A percentile compares a stretch with the other conserved stretches of the same genome.
These are phyloP conservation scores for Pythium diclinum DNA, from an alignment of 352 stramenopile species.

Conservation along the genomic window DNA sequence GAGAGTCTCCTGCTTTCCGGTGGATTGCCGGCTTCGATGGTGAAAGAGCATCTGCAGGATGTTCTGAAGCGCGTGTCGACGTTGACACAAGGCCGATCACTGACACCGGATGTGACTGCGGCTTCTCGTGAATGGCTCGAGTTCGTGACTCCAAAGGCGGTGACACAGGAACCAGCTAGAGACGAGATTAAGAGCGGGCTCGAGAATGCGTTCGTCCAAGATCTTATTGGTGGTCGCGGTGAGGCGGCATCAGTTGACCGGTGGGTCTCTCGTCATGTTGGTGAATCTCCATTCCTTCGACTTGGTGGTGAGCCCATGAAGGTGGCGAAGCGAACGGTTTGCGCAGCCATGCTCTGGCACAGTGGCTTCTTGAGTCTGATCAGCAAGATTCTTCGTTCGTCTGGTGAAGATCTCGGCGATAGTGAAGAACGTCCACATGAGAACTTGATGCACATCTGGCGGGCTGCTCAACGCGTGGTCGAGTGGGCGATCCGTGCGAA, in stretches of 20 bases:
- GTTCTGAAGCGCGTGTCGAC: slow-evolving; percentile 45
- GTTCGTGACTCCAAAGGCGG: slow-evolving; percentile 59
- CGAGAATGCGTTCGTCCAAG: slow-evolving; percentile 52
- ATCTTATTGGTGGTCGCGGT: slow-evolving; percentile 63
- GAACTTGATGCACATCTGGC: slow-evolving; percentile 91
- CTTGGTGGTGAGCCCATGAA: slow-evolving; percentile 85
- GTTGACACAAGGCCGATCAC: slow-evolving; percentile 29
- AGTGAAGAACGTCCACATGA: slow-evolving; percentile 80
- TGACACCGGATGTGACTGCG: slow-evolving; percentile 29
- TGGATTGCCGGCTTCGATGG: slow-evolving; percentile 51
- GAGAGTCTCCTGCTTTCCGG: slow-evolving; percentile 68
- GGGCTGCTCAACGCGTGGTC: slow-evolving; percentile 80
- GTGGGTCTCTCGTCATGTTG: slow-evolving; percentile 81
- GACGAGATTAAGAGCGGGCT: slow-evolving; percentile 19
- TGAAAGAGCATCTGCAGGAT: slow-evolving; percentile 66
- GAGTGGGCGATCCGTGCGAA: slow-evolving; percentile 89
- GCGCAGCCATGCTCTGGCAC: slow-evolving; percentile 88
- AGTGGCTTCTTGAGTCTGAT: slow-evolving; percentile 66
- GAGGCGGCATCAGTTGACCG: slow-evolving; percentile 59
- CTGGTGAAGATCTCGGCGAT: slow-evolving; percentile 39
- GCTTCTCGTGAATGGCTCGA: slow-evolving; percentile 54
- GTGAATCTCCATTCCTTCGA: slow-evolving; percentile 78
- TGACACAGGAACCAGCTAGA: slow-evolving; percentile 1
- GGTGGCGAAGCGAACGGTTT: slow-evolving; percentile 77
- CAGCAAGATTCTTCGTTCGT: slow-evolving; percentile 39